These are phyloP conservation scores for Gnomoniopsis smithogilvyi DNA, from an alignment of 2,329 filamentous ascomycete species.

Conservation along the genomic window DNA sequence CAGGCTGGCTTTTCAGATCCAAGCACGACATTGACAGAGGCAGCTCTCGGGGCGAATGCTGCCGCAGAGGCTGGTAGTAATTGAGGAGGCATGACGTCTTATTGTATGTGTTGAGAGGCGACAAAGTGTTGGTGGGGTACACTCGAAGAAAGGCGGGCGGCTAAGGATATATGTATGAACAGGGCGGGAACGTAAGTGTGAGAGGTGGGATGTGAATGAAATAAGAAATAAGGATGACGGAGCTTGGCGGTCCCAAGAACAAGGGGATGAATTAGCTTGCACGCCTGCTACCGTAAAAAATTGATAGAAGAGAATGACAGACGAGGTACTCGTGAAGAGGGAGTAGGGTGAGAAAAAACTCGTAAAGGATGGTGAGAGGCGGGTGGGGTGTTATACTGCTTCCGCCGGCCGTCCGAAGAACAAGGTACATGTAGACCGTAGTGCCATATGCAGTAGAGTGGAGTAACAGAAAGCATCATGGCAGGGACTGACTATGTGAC, in stretches of 20 bases:
- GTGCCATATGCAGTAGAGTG: constrained; percentile 13
- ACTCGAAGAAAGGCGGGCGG: constrained; percentile 16
- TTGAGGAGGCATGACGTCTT: constrained; percentile 74
- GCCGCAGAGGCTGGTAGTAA: constrained; percentile 92
- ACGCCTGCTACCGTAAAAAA: constrained; percentile 54
- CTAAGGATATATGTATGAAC: constrained; percentile 3
- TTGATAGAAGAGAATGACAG: constrained; percentile 56
- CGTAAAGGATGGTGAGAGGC: constrained; percentile 39
- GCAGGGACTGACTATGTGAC: constrained; percentile 14
- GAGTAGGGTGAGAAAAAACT: constrained; percentile 42
- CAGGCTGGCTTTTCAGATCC: constrained; percentile 83
- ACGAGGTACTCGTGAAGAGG: constrained; percentile 57
- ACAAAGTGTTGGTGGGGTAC: constrained; percentile 14
- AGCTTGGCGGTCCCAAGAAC: constrained; percentile 52
- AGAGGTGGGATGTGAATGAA: constrained; percentile 30
- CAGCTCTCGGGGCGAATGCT: constrained; percentile 87
- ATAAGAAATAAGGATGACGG: constrained; percentile 41
- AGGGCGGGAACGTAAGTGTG: constrained; percentile 35
- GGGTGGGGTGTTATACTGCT: constrained; percentile 47
- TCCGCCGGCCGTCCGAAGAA: constrained; percentile 20
- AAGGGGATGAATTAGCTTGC: constrained; percentile 52
- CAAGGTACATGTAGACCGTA: constrained; percentile 10
- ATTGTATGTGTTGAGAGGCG: constrained; percentile 2
- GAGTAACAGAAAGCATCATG: constrained; percentile 18
- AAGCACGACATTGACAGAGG: constrained; percentile 91